These are phyloP conservation scores for Oxyria digyna DNA, from an alignment of 148 eudicot genomes.

Conservation along the genomic window DNA sequence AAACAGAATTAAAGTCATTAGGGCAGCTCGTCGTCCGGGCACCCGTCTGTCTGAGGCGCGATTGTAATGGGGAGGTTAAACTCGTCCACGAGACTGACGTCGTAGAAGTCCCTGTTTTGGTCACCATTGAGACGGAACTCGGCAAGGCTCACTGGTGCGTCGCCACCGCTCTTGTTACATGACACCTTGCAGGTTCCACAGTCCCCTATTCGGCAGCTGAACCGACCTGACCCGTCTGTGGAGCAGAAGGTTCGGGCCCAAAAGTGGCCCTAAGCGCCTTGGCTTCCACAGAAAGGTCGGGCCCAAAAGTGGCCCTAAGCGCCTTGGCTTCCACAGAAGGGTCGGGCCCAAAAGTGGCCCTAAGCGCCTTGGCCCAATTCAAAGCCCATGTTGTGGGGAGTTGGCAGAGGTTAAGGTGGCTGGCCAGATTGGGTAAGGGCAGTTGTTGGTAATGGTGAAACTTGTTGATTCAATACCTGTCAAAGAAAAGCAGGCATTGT, in stretches of 20 bases:
- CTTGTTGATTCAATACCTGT: constrained; percentile 23
- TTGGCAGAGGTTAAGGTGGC: too few relatives aligned
- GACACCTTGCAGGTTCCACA: background rate
- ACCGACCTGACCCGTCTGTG: background rate
- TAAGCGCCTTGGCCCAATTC: too few relatives aligned
- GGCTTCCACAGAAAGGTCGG: too few relatives aligned
- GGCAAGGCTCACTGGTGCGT: background rate
- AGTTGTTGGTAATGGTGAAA: constrained; percentile 30
- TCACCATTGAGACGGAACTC: constrained; percentile 11
- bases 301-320: too few relatives aligned
- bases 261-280: constrained; percentile 42
- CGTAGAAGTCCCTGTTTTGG: constrained; percentile 52
- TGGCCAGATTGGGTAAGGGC: constrained; percentile 41
- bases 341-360: too few relatives aligned
- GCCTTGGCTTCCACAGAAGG: too few relatives aligned
- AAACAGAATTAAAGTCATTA: constrained; percentile 5
- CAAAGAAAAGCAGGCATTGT: too few relatives aligned
- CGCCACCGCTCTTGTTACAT: background rate
- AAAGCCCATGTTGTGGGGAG: too few relatives aligned
- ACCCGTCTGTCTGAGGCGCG: constrained; percentile 49
- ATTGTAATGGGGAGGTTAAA: constrained; percentile 77
- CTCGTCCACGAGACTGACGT: constrained; percentile 46
- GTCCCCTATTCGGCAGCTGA: constrained; percentile 7
- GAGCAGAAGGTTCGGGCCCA: background rate
- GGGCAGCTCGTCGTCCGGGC: constrained; percentile 2